phyloP scores from a whole-genome alignment of 2,329 filamentous ascomycete species.

The Talaromyces sp. region DNA sequence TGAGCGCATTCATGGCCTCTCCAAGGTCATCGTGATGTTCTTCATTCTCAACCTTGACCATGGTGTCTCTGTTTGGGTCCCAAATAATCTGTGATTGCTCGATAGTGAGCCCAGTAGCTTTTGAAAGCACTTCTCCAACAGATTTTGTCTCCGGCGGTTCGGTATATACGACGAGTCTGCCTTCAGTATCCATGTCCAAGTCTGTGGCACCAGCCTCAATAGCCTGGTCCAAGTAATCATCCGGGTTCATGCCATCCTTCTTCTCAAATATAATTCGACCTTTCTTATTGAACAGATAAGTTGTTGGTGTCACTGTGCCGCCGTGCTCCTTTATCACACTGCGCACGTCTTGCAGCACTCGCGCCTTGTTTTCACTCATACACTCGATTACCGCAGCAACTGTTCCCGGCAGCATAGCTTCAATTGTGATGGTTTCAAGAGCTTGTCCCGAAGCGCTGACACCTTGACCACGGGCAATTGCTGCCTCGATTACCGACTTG shows the following conservation, averaged over 20 bases:
- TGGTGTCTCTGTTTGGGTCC: conserved; percentile 74
- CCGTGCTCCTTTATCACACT: conserved; percentile 64
- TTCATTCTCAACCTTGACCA: conserved; percentile 55
- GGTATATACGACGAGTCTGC: conserved; percentile 64
- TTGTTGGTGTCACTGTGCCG: conserved; percentile 65
- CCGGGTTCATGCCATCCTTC: conserved; percentile 50
- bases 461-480: conserved; percentile 84
- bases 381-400: conserved; percentile 76
- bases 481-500: conserved; percentile 75
- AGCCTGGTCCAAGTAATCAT: conserved; percentile 72
- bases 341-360: conserved; percentile 68
- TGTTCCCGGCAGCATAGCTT: conserved; percentile 70
- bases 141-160: conserved; percentile 59
- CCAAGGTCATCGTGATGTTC: conserved; percentile 53
- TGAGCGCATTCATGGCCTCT: conserved; percentile 47
- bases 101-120: conserved; percentile 60
- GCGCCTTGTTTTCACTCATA: conserved; percentile 74
- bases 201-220: conserved; percentile 72
- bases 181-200: conserved; percentile 55
- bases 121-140: conserved; percentile 58
- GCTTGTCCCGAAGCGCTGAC: conserved; percentile 66
- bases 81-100: conserved; percentile 76
- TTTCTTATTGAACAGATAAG: conserved; percentile 78
- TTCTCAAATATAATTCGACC: conserved; percentile 67
- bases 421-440: conserved; percentile 72